Percentiles rank a stretch among this genome's conserved stretches.
Conservation (phyloP, 78 protist genomes). For the Cavenderia fasciculata region DNA sequence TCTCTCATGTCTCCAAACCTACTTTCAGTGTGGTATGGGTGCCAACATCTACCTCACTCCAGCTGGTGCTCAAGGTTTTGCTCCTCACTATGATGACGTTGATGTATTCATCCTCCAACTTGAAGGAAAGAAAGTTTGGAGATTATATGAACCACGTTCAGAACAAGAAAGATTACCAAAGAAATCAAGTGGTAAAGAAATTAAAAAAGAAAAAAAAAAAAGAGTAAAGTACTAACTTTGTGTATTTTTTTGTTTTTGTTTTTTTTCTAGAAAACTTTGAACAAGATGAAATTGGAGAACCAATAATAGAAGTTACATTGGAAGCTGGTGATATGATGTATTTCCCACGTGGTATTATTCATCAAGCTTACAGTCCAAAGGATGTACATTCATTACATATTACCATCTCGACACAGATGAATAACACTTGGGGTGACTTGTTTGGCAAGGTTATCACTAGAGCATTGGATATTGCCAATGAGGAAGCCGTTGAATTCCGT, state of each 20-base stretch:
- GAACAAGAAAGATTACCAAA: slow-evolving; percentile 24
- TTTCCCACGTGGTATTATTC: slow-evolving; percentile 94
- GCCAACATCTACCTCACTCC: slow-evolving; percentile 94
- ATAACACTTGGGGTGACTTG: slow-evolving; percentile 81
- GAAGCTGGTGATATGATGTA: slow-evolving; percentile 93
- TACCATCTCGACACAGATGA: slow-evolving; percentile 85
- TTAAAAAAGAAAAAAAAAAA: too few relatives aligned
- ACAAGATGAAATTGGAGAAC: slow-evolving; percentile 86
- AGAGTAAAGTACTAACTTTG: too few relatives aligned
- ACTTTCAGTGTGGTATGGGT: slow-evolving; percentile 81
- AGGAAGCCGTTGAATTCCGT: slow-evolving; percentile 63
- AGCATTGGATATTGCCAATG: slow-evolving; percentile 48
- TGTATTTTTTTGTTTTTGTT: too few relatives aligned
- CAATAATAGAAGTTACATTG: slow-evolving; percentile 62
- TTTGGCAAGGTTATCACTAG: slow-evolving; percentile 47
- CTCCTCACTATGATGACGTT: slow-evolving; percentile 96
- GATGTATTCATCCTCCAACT: slow-evolving; percentile 93
- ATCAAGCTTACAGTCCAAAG: slow-evolving; percentile 82
- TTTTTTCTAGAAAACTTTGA: slow-evolving; percentile 60
- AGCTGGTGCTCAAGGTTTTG: slow-evolving; percentile 90
- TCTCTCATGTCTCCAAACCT: slow-evolving; percentile 75
- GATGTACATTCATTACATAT: slow-evolving; percentile 84
- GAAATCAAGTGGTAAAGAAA: slow-evolving; percentile 44
- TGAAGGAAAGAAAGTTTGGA: slow-evolving; percentile 92
- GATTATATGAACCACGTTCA: slow-evolving; percentile 67